Conservation (phyloP, 2,329 filamentous ascomycete species). For the Pseudonectria buxi region DNA sequence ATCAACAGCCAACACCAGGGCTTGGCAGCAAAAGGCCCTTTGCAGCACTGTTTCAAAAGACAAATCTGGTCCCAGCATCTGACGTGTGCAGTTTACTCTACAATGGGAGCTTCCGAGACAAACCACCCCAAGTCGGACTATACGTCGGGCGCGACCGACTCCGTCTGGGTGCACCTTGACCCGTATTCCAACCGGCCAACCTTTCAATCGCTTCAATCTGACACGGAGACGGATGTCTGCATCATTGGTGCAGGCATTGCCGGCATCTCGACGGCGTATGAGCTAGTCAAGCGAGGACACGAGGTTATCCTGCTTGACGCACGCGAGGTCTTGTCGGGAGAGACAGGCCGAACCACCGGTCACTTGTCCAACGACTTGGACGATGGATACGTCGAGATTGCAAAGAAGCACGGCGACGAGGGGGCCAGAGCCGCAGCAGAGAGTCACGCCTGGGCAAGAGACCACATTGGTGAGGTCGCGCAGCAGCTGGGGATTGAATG, state of each 20-base stretch:
- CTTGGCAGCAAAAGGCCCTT: too few relatives aligned
- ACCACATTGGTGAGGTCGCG: conserved; percentile 43
- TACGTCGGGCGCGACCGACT: conserved; percentile 43
- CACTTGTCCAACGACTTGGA: conserved; percentile 49
- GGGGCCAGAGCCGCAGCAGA: conserved; percentile 44
- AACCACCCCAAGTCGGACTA: conserved; percentile 3
- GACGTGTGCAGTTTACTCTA: too few relatives aligned
- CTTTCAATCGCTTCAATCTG: conserved; percentile 1
- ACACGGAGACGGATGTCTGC: conserved; percentile 10
- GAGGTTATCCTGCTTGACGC: conserved; percentile 47
- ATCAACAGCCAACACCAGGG: too few relatives aligned
- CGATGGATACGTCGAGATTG: conserved; percentile 44
- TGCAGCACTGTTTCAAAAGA: too few relatives aligned
- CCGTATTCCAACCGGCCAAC: conserved; percentile 29
- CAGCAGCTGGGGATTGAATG: conserved; percentile 46
- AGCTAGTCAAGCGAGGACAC: conserved; percentile 41
- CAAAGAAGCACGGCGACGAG: conserved; percentile 43
- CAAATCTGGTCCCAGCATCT: too few relatives aligned
- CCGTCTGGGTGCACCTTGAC: conserved; percentile 47
- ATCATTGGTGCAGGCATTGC: conserved; percentile 13
- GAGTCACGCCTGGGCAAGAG: conserved; percentile 47
- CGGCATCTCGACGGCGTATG: conserved; percentile 11
- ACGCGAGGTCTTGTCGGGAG: conserved; percentile 46
- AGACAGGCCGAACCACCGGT: conserved; percentile 46
- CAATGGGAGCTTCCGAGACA: too few relatives aligned